Conservation (phyloP, 192 early-diverging fungal genomes). For the Coemansia asiatica region DNA sequence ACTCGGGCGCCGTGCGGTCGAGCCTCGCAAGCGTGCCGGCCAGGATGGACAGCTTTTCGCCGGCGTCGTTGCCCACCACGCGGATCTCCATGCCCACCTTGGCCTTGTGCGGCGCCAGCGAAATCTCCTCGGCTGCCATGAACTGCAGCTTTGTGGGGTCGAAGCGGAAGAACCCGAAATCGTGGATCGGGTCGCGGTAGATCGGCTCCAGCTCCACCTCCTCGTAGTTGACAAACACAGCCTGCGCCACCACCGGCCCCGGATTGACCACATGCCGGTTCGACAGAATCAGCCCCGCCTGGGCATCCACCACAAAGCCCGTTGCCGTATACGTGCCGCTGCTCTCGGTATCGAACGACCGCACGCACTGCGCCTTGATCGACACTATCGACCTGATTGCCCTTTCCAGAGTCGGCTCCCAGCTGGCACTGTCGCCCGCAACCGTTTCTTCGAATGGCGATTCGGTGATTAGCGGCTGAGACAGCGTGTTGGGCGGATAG, state of each 20-base stretch:
- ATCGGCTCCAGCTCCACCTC: constrained; percentile 73
- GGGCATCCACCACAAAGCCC: constrained; percentile 76
- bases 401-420: constrained; percentile 71
- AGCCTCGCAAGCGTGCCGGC: constrained; percentile 73
- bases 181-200: constrained; percentile 80
- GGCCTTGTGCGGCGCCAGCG: constrained; percentile 69
- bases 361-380: constrained; percentile 73
- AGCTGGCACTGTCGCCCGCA: constrained; percentile 30
- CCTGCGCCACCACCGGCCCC: constrained; percentile 69
- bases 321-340: constrained; percentile 71
- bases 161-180: constrained; percentile 80
- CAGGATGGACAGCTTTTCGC: constrained; percentile 77
- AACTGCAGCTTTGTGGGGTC: constrained; percentile 59
- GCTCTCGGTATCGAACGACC: constrained; percentile 76
- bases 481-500: constrained; percentile 45
- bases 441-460: constrained; percentile 30
- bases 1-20: constrained; percentile 75
- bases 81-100: constrained; percentile 77
- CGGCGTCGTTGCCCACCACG: constrained; percentile 78
- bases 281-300: constrained; percentile 69
- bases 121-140: constrained; percentile 37
- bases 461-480: constrained; percentile 47
- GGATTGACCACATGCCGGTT: constrained; percentile 80
- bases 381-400: constrained; percentile 77
- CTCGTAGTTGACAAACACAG: constrained; percentile 73